These are phyloP conservation scores for Histomonas meleagridis DNA, from an alignment of 208 protist genomes.

Conservation along the genomic window DNA sequence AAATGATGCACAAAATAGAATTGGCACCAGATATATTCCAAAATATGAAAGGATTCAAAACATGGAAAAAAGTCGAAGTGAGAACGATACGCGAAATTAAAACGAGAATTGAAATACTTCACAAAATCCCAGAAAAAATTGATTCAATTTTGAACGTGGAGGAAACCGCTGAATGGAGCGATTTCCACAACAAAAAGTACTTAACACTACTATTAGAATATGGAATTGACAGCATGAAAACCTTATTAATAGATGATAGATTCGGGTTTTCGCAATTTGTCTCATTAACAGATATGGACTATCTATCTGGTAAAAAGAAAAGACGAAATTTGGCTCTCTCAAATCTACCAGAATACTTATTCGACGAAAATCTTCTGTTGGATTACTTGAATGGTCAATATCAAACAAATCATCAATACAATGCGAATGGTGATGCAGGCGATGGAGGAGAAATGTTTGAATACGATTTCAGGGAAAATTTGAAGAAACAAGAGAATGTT, in stretches of 20 bases:
- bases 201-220: neutral
- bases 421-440: no score
- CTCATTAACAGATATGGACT: neutral
- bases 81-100: neutral
- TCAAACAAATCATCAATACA: no score
- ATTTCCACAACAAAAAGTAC: neutral
- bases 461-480: no score
- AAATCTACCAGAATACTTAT: neutral
- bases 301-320: neutral
- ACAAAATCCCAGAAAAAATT: neutral
- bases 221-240: neutral
- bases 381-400: no score
- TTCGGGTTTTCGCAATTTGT: neutral
- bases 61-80: neutral
- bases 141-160: neutral
- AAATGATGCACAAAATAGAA: neutral
- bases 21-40: neutral
- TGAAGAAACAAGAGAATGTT: no score
- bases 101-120: neutral
- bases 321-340: neutral
- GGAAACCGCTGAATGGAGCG: neutral
- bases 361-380: no score
- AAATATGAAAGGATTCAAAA: neutral
- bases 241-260: neutral
- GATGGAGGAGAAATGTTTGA: no score